Conservation (phyloP, 352 stramenopile species). For the Globisporangium nagaii region DNA sequence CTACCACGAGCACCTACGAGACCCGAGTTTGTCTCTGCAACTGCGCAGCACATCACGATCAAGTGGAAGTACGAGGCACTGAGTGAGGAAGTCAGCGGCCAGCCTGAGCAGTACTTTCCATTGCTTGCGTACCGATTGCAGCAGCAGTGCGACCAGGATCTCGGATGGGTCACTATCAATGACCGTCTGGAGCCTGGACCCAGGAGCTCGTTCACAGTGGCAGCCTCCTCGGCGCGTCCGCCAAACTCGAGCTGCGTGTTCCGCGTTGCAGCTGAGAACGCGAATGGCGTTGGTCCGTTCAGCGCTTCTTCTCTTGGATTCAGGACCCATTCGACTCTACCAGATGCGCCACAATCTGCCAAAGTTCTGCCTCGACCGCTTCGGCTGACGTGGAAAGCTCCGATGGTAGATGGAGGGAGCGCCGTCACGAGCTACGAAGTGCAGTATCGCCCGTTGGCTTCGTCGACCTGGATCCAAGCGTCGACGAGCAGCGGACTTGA, state of each 20-base stretch:
- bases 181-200: constrained; percentile 21
- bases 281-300: constrained; percentile 51
- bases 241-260: constrained; percentile 50
- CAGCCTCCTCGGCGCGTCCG: constrained; percentile 17
- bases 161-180: constrained; percentile 37
- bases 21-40: constrained; percentile 32
- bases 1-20: constrained; percentile 31
- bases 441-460: constrained; percentile 25
- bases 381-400: constrained; percentile 30
- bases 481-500: constrained; percentile 1
- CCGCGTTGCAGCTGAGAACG: constrained; percentile 42
- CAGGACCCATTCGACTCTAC: constrained; percentile 20
- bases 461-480: constrained; percentile 41
- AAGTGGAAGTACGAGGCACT: constrained; percentile 21
- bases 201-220: constrained; percentile 18
- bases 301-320: constrained; percentile 28
- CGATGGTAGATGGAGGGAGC: constrained; percentile 21
- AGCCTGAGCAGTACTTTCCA: constrained; percentile 30
- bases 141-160: constrained; percentile 40
- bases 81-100: background rate
- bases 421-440: constrained; percentile 31
- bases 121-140: constrained; percentile 36
- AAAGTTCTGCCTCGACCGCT: background rate
- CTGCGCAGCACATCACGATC: constrained; percentile 29
- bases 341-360: constrained; percentile 12